Conservation (phyloP, 2,329 filamentous ascomycete genomes). For the Colletotrichum paranaense region DNA sequence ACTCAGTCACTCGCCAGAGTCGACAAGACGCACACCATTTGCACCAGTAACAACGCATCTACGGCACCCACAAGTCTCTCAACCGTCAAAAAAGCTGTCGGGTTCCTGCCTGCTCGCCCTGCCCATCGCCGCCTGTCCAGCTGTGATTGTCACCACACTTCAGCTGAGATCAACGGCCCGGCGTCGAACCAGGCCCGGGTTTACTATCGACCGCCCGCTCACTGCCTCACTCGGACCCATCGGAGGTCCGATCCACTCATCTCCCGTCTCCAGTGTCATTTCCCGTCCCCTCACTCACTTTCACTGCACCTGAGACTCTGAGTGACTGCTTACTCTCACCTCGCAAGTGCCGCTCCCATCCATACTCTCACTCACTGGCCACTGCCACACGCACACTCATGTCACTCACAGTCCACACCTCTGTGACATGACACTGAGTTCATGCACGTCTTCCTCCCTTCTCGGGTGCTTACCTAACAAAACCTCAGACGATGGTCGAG, state of each 20-base stretch:
- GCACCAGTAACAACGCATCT: no score
- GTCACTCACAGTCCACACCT: neutral
- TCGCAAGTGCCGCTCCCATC: neutral
- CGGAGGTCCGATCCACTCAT: slow-evolving; percentile 12
- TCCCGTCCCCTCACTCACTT: neutral
- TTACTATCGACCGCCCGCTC: neutral
- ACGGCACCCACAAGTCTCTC: neutral
- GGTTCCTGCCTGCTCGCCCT: neutral
- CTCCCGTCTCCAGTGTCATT: neutral
- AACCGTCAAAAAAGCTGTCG: neutral
- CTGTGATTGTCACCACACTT: neutral
- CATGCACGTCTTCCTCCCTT: neutral
- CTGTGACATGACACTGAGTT: neutral
- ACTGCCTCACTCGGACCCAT: neutral
- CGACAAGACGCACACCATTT: no score
- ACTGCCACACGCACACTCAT: neutral
- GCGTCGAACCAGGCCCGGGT: slow-evolving; percentile 15
- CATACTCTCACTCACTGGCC: neutral
- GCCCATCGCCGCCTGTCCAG: neutral
- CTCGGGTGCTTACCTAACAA: slow-evolving; percentile 3
- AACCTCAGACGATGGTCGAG: slow-evolving; percentile 13
- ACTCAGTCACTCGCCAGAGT: neutral
- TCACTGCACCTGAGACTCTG: no score
- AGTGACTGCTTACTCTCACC: neutral
- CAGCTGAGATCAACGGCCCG: slow-evolving; percentile 1